Evolutionary conservation across 2,329 filamentous ascomycete genomes (phyloP).

Genomic region (Trichophyton simii): DNA sequence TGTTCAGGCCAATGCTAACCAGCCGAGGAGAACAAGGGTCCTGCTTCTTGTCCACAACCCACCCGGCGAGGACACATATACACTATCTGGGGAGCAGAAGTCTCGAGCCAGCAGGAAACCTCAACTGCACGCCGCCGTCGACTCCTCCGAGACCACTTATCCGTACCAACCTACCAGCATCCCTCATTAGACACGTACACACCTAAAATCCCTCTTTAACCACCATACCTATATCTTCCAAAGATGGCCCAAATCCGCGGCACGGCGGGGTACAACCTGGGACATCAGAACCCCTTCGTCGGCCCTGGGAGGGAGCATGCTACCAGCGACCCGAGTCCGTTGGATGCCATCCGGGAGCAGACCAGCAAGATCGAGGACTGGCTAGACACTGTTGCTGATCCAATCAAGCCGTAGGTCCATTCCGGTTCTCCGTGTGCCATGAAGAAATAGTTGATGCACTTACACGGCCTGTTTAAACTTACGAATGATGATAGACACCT

Average conservation of each 20-base stretch:
- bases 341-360: constrained; percentile 83
- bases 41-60: neutral
- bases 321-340: constrained; percentile 57
- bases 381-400: constrained; percentile 75
- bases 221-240: neutral
- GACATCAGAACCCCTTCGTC: constrained; percentile 59
- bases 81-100: neutral
- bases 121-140: no score
- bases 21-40: neutral
- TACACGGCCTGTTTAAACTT: constrained; percentile 4
- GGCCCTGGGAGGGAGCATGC: constrained; percentile 47
- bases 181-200: neutral
- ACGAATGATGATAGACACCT: constrained; percentile 56
- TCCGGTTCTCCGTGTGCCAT: constrained; percentile 12
- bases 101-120: neutral
- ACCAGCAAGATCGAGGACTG: constrained; percentile 97
- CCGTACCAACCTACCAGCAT: no score
- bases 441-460: neutral
- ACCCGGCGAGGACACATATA: neutral
- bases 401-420: constrained; percentile 72
- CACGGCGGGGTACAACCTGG: constrained; percentile 72
- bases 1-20: neutral
- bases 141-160: no score
- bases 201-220: neutral
- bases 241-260: constrained; percentile 46